Conservation (phyloP, 2,329 filamentous ascomycete species). For the Xylariaceae sp. region DNA sequence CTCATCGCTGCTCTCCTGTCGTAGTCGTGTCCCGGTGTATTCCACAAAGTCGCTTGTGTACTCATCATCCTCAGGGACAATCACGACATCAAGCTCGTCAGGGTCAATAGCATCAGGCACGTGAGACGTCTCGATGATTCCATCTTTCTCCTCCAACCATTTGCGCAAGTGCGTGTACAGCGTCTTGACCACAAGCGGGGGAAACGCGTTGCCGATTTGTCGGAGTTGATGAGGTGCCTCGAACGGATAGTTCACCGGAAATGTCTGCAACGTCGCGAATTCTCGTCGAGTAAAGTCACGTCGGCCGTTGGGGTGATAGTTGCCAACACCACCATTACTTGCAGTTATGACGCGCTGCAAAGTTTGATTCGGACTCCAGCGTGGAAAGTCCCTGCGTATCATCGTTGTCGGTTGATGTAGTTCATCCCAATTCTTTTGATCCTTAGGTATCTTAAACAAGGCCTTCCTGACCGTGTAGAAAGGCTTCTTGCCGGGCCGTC, state of each 20-base stretch:
- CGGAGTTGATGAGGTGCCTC: slow-evolving; percentile 42
- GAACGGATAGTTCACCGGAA: slow-evolving; percentile 61
- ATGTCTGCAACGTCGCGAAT: slow-evolving; percentile 65
- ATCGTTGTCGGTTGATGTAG: slow-evolving; percentile 37
- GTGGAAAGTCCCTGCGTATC: slow-evolving; percentile 26
- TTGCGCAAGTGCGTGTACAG: slow-evolving; percentile 46
- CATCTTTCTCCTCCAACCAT: slow-evolving; percentile 44
- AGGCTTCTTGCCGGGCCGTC: slow-evolving; percentile 30
- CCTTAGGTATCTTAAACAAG: slow-evolving; percentile 32
- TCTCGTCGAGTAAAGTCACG: slow-evolving; percentile 65
- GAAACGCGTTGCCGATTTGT: slow-evolving; percentile 79
- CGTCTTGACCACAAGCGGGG: slow-evolving; percentile 52
- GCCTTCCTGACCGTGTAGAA: slow-evolving; percentile 44
- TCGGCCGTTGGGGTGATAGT: slow-evolving; percentile 62
- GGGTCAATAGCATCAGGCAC: slow-evolving; percentile 19
- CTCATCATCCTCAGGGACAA: slow-evolving; percentile 9
- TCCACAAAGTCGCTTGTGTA: slow-evolving; percentile 15
- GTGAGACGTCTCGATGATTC: slow-evolving; percentile 19
- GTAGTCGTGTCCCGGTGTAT: slow-evolving; percentile 15
- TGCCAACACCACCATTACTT: slow-evolving; percentile 47
- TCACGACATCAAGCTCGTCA: slow-evolving; percentile 15
- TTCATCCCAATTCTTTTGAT: slow-evolving; percentile 23
- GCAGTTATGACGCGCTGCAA: slow-evolving; percentile 62
- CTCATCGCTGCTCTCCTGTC: slow-evolving; percentile 2
- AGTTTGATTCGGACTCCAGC: slow-evolving; percentile 44